Evolutionary conservation across 768 basidiomycete species (phyloP), one percentile per base, ranked within the genome.

Genomic region (Tylopilus balloui): DNA sequence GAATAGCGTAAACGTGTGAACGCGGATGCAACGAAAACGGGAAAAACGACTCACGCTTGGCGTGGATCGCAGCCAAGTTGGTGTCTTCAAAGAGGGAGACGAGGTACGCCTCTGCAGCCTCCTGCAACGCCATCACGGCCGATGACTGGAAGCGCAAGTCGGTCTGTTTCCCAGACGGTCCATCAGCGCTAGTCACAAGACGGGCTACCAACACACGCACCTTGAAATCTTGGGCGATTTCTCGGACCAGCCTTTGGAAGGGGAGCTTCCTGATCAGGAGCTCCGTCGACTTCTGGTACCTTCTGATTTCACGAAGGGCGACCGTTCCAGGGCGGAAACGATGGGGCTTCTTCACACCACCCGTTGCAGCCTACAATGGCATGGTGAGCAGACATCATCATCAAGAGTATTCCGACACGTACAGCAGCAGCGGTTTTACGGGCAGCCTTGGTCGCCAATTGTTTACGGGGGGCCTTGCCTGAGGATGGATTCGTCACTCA

Each of bases 271-370:
- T 82, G 80, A 98, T 97, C 64, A 98, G 83, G 59, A 99, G 86
- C 80, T 97, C 95, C 57, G 95, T 97, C 54, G 91, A 93, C 79
- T 96, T 96, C 74, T 97, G 93, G 80, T 97, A 96, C 71, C 93
- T 81, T 68, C 95, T 78, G 64, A 97, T 97, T 75, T 97, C 94
- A 80, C 95, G 93, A 58, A 99, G 92, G 58, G 95, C 95, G 78
- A 99, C 95, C 58, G 95, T 99, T 78, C 95, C 88, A 60, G 88
- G 88, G 66, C 88, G 82, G 86, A 95, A 97, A 69, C 94, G 80
- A 72, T 98, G 94, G 52, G 94, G 95, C 80, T 98, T 99, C 94
- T 98, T 98, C 64, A 96, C 93, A 83, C 93, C 93, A 74, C 93
- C 93, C 55, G 93, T 87, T 50, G 88, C 81, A 49, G 88, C 79